Percentiles rank a stretch among this genome's conserved stretches.
These are phyloP conservation scores for Phoma sp. DNA, from an alignment of 2,329 filamentous ascomycete genomes.

Conservation along the genomic window DNA sequence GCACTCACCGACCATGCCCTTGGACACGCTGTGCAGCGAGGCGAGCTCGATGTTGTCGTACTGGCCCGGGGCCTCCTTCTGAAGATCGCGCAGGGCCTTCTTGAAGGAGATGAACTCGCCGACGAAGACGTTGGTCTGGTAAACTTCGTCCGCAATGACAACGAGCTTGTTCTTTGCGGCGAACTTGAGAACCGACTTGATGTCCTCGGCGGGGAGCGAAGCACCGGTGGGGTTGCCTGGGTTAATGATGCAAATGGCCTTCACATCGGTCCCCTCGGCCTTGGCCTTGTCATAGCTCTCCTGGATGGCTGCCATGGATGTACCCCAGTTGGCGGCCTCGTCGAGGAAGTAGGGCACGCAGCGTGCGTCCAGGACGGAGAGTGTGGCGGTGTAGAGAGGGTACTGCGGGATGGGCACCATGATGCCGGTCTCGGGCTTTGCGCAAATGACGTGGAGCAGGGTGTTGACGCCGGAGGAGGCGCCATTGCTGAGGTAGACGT, in stretches of 20 bases:
- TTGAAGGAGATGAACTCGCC: conserved; percentile 98
- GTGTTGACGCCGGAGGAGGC: conserved; percentile 96
- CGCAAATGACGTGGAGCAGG: conserved; percentile 86
- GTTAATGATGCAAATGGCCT: conserved; percentile 96
- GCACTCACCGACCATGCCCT: conserved; percentile 99
- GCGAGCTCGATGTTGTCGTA: conserved; percentile 89
- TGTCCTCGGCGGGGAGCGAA: conserved; percentile 77
- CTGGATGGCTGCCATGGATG: conserved; percentile 79
- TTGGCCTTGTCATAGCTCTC: conserved; percentile 75
- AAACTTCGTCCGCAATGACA: conserved; percentile 94
- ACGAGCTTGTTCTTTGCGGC: conserved; percentile 86
- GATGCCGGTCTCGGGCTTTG: conserved; percentile 76
- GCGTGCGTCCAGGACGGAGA: conserved; percentile 81
- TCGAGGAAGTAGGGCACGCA: conserved; percentile 95
- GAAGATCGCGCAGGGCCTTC: conserved; percentile 79
- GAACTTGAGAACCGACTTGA: conserved; percentile 84
- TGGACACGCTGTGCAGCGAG: conserved; percentile 90
- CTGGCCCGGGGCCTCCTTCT: conserved; percentile 69
- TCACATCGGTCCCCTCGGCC: conserved; percentile 80
- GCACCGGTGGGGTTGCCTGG: conserved; percentile 97
- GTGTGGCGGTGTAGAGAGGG: conserved; percentile 93
- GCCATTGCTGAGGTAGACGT: conserved; percentile 89
- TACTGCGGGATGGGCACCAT: conserved; percentile 97
- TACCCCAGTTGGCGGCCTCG: conserved; percentile 85
- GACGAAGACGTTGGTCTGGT: conserved; percentile 97